Base-by-base conservation (phyloP, 2,329 filamentous ascomycete genomes). In the Cladosporium sp. region DNA sequence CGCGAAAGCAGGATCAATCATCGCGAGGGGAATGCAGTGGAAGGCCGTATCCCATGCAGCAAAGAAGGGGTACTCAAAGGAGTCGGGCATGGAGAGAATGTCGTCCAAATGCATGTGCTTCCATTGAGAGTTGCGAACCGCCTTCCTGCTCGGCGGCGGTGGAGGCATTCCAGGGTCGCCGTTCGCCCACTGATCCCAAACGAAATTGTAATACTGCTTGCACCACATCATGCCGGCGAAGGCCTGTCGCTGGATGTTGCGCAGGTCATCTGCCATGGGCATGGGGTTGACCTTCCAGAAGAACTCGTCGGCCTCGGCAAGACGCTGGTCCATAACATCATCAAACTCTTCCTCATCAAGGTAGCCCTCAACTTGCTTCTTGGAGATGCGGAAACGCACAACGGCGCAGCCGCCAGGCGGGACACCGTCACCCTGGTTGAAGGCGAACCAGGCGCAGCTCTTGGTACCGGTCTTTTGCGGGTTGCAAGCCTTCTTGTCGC, bases 191-290 rank as follows among this genome's bases (percentile, higher is more conserved):
- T 97, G 87, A 57, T 97, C 91, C 89, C 90, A 96, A 61, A 97
- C 83, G 69, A 97, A 96, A 65, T 94, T 82, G 68, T 97, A 97
- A 71, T 89, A 88, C 68, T 97, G 92, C 69, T 97, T 97, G 55
- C 86, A 94, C 92, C 92, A 97, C 78, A 97, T 85, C 92, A 97
- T 97, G 48, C 93, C 92, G 0, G 91, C 84, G 58, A 96, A 86
- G 3, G 92, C 93, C 68, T 96, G 91, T 59, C 92, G 82, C 71
- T 97, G 93, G 59, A 97, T 93, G 68, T 94, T 96, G 59, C 91
- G 85, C 52, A 96, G 77, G 64, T 97, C 92, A 42, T 97, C 91
- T 0, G 88, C 79, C 85, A 96, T 95, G 2, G 91, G 92, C 33
- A 96, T 77, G 3, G 92, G 92, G 69, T 89, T 96, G 67, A 97